These are phyloP conservation scores for Melocanna baccifera DNA, from an alignment of 176 grass and related monocot genomes.

Conservation along the genomic window DNA sequence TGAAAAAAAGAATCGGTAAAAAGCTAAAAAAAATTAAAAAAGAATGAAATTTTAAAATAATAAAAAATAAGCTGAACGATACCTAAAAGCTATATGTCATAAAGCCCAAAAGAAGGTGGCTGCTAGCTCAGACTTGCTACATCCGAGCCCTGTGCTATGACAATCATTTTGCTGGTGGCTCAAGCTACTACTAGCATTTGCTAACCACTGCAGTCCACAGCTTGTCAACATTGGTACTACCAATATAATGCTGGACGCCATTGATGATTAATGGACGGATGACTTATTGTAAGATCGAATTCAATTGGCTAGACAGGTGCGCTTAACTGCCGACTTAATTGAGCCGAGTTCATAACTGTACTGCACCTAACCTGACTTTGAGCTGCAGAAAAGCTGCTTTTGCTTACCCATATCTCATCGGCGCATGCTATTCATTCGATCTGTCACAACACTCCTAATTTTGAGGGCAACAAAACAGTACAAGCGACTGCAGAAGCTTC, in stretches of 20 bases:
- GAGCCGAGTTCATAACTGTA: slow-evolving; percentile 20
- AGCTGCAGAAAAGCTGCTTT: slow-evolving; percentile 18
- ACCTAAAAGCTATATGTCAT: no score
- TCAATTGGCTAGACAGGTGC: slow-evolving; percentile 29
- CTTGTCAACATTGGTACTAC: slow-evolving; percentile 17
- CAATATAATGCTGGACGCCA: not conserved
- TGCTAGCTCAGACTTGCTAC: not conserved
- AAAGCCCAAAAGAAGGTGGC: not conserved
- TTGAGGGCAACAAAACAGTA: not conserved
- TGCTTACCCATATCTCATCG: not conserved
- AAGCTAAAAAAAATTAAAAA: no score
- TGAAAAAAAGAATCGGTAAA: no score
- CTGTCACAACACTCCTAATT: not conserved
- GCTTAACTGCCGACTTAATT: slow-evolving; percentile 39
- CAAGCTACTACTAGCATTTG: not conserved
- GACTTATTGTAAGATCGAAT: not conserved
- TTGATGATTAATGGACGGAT: not conserved
- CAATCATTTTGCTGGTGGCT: not conserved
- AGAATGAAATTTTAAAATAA: no score
- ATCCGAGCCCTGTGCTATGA: not conserved
- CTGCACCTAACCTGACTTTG: slow-evolving; percentile 30
- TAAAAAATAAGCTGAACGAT: no score
- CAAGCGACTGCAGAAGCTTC: slow-evolving; percentile 3
- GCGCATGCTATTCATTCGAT: not conserved
- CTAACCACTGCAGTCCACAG: slow-evolving; percentile 1